phyloP scores from a whole-genome alignment of 805 yeast species.

The Saccharomyces eubayanus region DNA sequence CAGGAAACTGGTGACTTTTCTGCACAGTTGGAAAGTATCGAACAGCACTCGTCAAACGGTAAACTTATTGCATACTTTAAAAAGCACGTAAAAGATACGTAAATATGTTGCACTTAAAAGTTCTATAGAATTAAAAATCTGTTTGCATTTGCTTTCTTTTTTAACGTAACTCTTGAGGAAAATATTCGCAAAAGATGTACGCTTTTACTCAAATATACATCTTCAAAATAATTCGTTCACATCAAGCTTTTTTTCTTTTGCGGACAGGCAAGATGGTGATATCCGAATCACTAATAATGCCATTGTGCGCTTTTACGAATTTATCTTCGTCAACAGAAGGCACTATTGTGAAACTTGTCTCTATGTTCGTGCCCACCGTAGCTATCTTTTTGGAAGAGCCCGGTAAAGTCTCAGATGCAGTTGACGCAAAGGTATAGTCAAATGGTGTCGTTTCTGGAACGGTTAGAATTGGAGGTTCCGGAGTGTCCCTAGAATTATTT shows the following conservation, averaged over 20 bases:
- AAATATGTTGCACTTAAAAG: not conserved
- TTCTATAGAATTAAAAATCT: not conserved
- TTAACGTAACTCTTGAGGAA: not conserved
- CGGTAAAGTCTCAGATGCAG: not conserved
- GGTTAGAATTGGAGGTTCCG: not conserved
- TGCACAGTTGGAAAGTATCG: not conserved
- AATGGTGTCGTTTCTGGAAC: not conserved
- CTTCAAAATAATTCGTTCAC: not conserved
- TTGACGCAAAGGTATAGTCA: not conserved
- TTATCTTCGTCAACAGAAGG: not conserved
- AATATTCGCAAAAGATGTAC: not conserved
- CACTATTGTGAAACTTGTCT: not conserved
- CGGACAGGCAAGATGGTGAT: not conserved
- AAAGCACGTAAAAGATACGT: not conserved
- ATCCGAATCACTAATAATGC: not conserved
- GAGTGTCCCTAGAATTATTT: not conserved
- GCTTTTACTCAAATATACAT: not conserved
- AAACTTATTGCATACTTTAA: not conserved
- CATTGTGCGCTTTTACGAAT: not conserved
- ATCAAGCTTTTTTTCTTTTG: not conserved
- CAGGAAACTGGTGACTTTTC: not conserved
- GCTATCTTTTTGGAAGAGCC: not conserved
- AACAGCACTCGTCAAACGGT: not conserved
- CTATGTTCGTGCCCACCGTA: not conserved
- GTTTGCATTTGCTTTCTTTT: not conserved